Base-by-base conservation (phyloP, 805 yeast species). In the Pichia phayaonensis region DNA sequence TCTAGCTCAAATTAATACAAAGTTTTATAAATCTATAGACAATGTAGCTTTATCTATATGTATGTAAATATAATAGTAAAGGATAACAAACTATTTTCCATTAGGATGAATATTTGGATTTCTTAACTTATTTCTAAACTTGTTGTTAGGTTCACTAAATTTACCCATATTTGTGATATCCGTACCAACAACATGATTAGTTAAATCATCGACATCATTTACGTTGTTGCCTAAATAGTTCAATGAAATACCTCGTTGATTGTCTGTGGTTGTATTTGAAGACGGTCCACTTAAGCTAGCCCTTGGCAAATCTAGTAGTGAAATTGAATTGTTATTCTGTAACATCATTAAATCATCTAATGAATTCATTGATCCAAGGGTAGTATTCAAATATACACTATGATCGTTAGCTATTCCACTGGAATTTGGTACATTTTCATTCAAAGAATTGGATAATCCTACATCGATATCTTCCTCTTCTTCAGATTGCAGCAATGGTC, bases 181-280 rank as follows among this genome's bases (percentile, higher is more conserved):
- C 4, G 47, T 48, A 5, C 40, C 51, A 18, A 38, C 43, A 20
- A 43, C 51, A 34, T 34, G 16, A 16, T 6, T n/a, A 34, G 16
- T 34, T 11, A n/a, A 16, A 16, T 16, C 38, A 34, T 6, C 38
- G n/a, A 29, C 13, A 15, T 18, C 40, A 41, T 43, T 42, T 3
- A 48, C n/a, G 15, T 29, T 40, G 22, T 48, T 48, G 6, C 51
- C 51, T n/a, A 44, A n/a, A 41, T 48, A 40, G 26, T 48, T 48
- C 8, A 48, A 21, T n/a, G 44, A 8, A 5, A 39, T 38, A 7
- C 44, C 48, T 4, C 27, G 3, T 6, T 26, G 11, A 16, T 26
- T 36, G 7, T 7, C 18, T 5, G 21, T 13, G 10, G 15, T 26
- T 22, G 11, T 11, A 18, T 24, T 24, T 2, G 23, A 23, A 15